phyloP scores from a whole-genome alignment of 768 basidiomycete genomes.

The Boletellus ananiceps region DNA sequence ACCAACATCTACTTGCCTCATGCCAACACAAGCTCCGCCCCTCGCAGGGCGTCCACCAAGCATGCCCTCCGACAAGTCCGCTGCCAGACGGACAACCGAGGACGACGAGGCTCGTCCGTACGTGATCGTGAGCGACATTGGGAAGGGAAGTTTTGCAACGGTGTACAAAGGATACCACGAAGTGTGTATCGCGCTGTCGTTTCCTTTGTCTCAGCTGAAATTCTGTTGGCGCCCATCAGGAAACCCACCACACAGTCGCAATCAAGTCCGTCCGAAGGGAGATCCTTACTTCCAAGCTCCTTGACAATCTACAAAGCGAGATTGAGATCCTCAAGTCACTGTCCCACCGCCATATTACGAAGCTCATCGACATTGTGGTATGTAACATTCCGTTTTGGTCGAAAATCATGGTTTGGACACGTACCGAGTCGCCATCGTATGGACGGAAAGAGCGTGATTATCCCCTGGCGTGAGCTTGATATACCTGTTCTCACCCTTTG shows the following conservation, averaged over 20 bases:
- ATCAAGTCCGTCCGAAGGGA: conserved; percentile 92
- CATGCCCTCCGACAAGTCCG: conserved; percentile 28
- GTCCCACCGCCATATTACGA: conserved; percentile 90
- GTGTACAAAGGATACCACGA: conserved; percentile 93
- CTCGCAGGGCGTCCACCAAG: conserved; percentile 16
- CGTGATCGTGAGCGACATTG: conserved; percentile 70
- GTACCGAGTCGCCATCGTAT: background rate
- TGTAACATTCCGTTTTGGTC: conserved; percentile 19
- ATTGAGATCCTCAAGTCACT: conserved; percentile 94
- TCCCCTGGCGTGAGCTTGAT: background rate
- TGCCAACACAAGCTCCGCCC: conserved; percentile 19
- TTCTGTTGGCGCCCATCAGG: conserved; percentile 40
- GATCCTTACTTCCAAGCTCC: conserved; percentile 84
- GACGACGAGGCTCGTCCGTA: conserved; percentile 76
- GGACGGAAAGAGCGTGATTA: background rate
- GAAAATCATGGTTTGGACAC: background rate
- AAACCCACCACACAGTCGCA: conserved; percentile 75
- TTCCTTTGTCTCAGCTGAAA: background rate
- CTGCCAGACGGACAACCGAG: conserved; percentile 35
- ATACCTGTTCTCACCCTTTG: background rate
- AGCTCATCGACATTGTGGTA: conserved; percentile 89
- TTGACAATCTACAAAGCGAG: conserved; percentile 98
- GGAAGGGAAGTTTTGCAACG: conserved; percentile 92
- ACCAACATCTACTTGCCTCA: conserved; percentile 10
- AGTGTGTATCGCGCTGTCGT: conserved; percentile 41